Evolutionary conservation across 306 rosid species (phyloP), one percentile per base, ranked within the genome.

Genomic region (Vachellia collinsii): DNA sequence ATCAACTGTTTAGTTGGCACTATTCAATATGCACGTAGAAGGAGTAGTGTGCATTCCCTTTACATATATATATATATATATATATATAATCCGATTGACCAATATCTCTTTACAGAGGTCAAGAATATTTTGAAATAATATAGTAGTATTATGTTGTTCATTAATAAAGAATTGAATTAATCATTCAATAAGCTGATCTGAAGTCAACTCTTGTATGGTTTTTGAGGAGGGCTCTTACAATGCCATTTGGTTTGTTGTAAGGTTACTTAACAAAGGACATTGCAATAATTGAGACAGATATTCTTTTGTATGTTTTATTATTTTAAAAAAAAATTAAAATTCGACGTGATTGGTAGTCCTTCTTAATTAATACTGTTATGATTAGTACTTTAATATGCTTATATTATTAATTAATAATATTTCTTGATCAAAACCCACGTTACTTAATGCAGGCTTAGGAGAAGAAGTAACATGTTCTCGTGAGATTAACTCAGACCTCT

Each of bases 401-500:
- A 47, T 12, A 23, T 61, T 58, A 58, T 8, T 58, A 58, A 58
- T 59, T 4, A 29, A 29, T 29, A 29, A 29, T 29, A 29, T 29
- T 19, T 20, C 42, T 38, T 38, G 42, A 6, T 38, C 42, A 38
- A 38, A 38, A 38, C 42, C 42, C 42, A 38, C 5, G 42, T 38
- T 65, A 29, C 1, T 29, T 29, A 29, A 1, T 38, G 4, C 5
- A 94, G 97, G 97, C 10, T 83, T 82, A 81, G 98, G 99, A 6
- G 96, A 96, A 10, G 10, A 69, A 0, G 81, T 90, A 70, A 93
- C 98, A 37, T 93, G 98, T 79, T 93, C 98, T 1, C 42, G 84
- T 3, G 59, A 62, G 23, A 81, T 63, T 0, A 84, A 80, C 29
- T 74, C 93, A 1, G 90, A 89, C 19, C 87, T 96, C 66, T 96